phyloP scores from a whole-genome alignment of 2,329 filamentous ascomycete genomes.

The Alternaria burnsii region DNA sequence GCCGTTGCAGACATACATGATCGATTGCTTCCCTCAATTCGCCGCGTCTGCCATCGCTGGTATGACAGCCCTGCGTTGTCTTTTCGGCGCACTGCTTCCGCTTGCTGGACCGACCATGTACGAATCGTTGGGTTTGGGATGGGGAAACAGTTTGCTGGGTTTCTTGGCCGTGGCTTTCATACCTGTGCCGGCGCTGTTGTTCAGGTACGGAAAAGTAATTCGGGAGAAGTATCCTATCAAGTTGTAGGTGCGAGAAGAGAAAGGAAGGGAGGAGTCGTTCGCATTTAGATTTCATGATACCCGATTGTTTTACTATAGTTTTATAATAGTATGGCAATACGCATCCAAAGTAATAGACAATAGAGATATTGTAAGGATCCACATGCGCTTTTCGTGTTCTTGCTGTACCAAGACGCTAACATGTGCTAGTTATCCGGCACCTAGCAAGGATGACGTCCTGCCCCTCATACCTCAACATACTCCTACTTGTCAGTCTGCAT shows the following conservation, averaged over 20 bases:
- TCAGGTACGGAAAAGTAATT: slow-evolving; percentile 43
- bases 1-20: slow-evolving; percentile 48
- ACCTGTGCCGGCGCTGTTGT: slow-evolving; percentile 46
- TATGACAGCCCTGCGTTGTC: slow-evolving; percentile 42
- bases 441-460: background rate
- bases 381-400: background rate
- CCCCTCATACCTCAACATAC: background rate
- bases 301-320: background rate
- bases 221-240: slow-evolving; percentile 13
- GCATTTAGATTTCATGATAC: background rate
- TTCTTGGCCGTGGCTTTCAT: slow-evolving; percentile 48
- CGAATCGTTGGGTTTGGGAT: slow-evolving; percentile 40
- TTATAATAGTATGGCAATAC: background rate
- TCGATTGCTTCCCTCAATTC: slow-evolving; percentile 49
- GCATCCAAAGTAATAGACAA: background rate
- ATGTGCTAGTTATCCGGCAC: rapidly evolving
- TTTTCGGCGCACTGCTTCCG: slow-evolving; percentile 47
- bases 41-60: slow-evolving; percentile 48
- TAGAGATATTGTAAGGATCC: background rate
- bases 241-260: background rate
- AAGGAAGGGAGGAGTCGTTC: background rate
- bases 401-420: background rate
- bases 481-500: background rate
- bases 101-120: slow-evolving; percentile 50
- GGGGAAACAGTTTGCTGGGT: slow-evolving; percentile 50